These are phyloP conservation scores for Ascocoryne sarcoides DNA, from an alignment of 2,329 filamentous ascomycete species.

Conservation along the genomic window DNA sequence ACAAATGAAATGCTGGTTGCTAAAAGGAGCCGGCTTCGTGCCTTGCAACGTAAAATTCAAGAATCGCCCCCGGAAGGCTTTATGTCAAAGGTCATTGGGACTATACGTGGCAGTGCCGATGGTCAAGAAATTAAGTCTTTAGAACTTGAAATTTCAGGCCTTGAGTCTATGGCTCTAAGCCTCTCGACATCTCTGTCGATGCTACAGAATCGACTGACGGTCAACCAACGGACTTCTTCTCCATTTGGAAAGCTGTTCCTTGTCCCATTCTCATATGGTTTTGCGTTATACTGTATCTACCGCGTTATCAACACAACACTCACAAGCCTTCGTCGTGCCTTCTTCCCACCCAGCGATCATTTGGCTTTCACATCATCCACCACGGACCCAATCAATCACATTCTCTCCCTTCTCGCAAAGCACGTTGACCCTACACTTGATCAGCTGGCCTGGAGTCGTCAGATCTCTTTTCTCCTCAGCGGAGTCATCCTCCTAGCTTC, in stretches of 20 bases:
- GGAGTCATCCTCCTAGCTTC: constrained; percentile 76
- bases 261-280: constrained; percentile 53
- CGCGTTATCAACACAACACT: constrained; percentile 66
- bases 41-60: constrained; percentile 56
- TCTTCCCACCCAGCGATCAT: constrained; percentile 32
- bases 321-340: constrained; percentile 53
- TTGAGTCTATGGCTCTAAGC: constrained; percentile 70
- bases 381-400: constrained; percentile 76
- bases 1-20: constrained; percentile 70
- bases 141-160: constrained; percentile 66
- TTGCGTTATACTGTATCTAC: constrained; percentile 78
- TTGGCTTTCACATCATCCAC: constrained; percentile 42
- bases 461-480: constrained; percentile 75
- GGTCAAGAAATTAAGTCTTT: constrained; percentile 51
- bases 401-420: constrained; percentile 69
- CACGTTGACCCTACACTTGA: constrained; percentile 81
- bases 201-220: constrained; percentile 53
- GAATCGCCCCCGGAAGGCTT: constrained; percentile 44
- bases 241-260: constrained; percentile 55
- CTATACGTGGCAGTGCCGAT: constrained; percentile 55
- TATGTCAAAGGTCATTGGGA: constrained; percentile 65
- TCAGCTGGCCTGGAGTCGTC: constrained; percentile 72
- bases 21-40: constrained; percentile 64
- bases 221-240: constrained; percentile 60
- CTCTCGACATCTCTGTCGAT: constrained; percentile 56